Percentiles rank a stretch among this genome's conserved stretches.
Conservation (phyloP, 129 eudicot genomes). For the Pittosporum tobira region DNA sequence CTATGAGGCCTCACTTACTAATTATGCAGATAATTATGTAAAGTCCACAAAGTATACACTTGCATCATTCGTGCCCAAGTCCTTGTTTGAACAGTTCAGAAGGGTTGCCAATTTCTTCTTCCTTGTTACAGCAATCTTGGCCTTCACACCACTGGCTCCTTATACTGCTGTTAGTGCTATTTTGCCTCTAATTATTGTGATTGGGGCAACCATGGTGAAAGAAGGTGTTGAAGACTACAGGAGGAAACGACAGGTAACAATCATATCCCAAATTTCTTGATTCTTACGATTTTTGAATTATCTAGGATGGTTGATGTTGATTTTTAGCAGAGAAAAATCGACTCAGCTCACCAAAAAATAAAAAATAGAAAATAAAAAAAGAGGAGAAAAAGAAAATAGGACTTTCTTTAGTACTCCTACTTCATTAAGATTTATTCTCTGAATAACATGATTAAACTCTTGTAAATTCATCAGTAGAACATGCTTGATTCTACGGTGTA, state of each 20-base stretch:
- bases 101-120: constrained; percentile 94
- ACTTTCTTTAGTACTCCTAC: too few species aligned
- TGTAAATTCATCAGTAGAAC: too few species aligned
- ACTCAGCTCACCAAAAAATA: too few species aligned
- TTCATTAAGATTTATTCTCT: not conserved
- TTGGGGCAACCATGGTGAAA: constrained; percentile 87
- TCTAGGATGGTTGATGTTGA: not conserved
- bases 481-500: too few species aligned
- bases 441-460: too few species aligned
- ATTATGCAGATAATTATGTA: constrained; percentile 68
- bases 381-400: too few species aligned
- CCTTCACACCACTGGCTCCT: constrained; percentile 79
- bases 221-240: constrained; percentile 88
- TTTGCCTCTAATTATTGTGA: constrained; percentile 64
- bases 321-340: not conserved
- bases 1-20: constrained; percentile 30
- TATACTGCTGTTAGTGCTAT: constrained; percentile 70
- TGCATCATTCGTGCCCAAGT: constrained; percentile 69
- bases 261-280: not conserved
- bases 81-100: constrained; percentile 93
- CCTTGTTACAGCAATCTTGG: constrained; percentile 65
- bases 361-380: too few species aligned
- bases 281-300: not conserved
- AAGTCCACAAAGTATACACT: constrained; percentile 73
- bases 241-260: constrained; percentile 60